Evolutionary conservation across 169 alveolate genomes (phyloP).

Genomic region (Plasmodium blacklocki): DNA sequence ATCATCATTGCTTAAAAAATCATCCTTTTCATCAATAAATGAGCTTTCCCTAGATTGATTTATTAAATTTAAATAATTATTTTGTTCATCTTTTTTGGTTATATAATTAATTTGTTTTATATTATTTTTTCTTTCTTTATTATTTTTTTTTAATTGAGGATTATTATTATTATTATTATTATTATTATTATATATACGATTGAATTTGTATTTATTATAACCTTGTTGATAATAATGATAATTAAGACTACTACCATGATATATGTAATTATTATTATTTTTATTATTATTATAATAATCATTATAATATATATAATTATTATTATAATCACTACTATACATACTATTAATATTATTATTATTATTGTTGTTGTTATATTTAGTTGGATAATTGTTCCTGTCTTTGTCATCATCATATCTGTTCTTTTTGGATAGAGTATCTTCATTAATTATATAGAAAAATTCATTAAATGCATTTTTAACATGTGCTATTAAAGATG

Average conservation of each 20-base stretch:
- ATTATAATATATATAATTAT: too few relatives aligned
- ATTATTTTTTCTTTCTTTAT: neutral
- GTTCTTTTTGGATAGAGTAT: neutral
- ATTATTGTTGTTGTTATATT: too few relatives aligned
- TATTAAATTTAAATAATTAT: constrained; percentile 11
- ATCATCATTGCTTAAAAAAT: constrained; percentile 13
- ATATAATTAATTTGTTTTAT: neutral
- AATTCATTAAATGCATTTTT: constrained; percentile 52
- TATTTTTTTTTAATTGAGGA: neutral
- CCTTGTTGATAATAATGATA: neutral
- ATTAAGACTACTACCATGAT: too few relatives aligned
- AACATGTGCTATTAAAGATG: constrained; percentile 50
- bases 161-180: too few relatives aligned
- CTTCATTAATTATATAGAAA: constrained; percentile 24
- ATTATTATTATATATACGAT: too few relatives aligned
- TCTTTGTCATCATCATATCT: neutral
- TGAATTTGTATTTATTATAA: neutral
- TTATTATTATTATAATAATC: too few relatives aligned
- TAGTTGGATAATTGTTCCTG: neutral
- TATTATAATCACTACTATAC: too few relatives aligned
- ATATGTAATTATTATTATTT: too few relatives aligned
- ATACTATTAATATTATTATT: too few relatives aligned
- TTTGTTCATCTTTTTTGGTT: constrained; percentile 15
- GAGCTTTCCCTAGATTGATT: constrained; percentile 39
- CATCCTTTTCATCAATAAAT: constrained; percentile 39